Base-by-base conservation (phyloP, 2,329 filamentous ascomycete species). In the Hymenoscyphus repandus region DNA sequence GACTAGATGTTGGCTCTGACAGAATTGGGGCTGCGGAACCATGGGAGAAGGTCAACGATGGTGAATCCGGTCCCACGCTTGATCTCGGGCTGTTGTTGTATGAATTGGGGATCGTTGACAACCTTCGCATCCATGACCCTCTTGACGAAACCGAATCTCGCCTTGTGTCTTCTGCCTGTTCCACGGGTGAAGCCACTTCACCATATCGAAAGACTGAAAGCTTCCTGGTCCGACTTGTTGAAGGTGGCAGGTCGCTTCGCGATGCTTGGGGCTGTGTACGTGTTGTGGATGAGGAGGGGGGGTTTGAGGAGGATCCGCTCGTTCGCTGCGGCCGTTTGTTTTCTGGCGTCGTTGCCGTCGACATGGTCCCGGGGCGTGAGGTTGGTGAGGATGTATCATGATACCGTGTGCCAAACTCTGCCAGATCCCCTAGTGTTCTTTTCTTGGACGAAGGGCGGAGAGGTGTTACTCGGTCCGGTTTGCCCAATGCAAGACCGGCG, bases 81-180 rank as follows among this genome's bases (percentile, higher is more conserved):
- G 85, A 86, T 54, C 81, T 74, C 27, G 74, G 68, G 62, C 82
- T 87, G 55, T 78, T 82, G 67, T 80, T 77, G 58, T 84, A 82
- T 22, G 82, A 86, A 20, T 75, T 64, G 17, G 84, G 84, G 20
- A 85, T 78, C 40, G 80, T 73, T 20, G 86, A 88, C 36, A 90
- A 70, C 45, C 85, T 80, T 59, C 81, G 80, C 57, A 90, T 81
- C 87, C 87, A 91, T 27, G 85, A 88, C 49, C 79, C 74, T 62
- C 73, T 77, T 32, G 80, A 84, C 13, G 81, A 83, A 32, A 76
- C 60, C 3, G 82, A 85, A 60, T 82, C 78, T 56, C 79, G 60
- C 22, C 50, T 59, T 30, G 40, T 51, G 43, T 59, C 59, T 40
- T 63, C 63, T 43, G 55, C 57, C 18, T 36, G 36, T 40, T 54